phyloP scores from a whole-genome alignment of 2,329 filamentous ascomycete species.

The Pseudogymnoascus sp. region DNA sequence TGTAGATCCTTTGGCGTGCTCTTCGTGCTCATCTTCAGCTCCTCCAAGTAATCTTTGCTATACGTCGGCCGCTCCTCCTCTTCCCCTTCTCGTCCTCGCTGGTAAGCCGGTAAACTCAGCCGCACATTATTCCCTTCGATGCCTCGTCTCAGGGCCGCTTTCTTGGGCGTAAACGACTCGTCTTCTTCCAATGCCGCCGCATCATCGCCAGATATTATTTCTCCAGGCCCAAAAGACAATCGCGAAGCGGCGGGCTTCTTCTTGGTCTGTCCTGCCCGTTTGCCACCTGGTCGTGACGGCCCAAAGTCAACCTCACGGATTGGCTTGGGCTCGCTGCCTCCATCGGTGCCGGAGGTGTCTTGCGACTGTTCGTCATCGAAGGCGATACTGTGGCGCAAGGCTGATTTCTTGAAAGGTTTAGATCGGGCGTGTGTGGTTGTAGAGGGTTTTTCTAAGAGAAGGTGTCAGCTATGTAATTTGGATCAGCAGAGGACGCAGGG shows the following conservation, averaged over 20 bases:
- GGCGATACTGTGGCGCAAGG: conserved; percentile 49
- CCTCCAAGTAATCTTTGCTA: conserved; percentile 76
- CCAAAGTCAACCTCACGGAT: conserved; percentile 11
- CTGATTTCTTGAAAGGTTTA: conserved; percentile 51
- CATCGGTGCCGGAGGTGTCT: not conserved
- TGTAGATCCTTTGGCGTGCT: conserved; percentile 64
- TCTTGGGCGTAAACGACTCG: conserved; percentile 54
- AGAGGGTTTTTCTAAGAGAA: conserved; percentile 13
- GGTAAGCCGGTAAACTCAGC: conserved; percentile 38
- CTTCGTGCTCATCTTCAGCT: conserved; percentile 79
- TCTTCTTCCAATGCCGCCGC: conserved; percentile 44
- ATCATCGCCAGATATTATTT: conserved; percentile 46
- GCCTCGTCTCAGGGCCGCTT: conserved; percentile 53
- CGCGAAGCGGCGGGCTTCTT: conserved; percentile 59
- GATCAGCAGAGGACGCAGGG: conserved; percentile 25
- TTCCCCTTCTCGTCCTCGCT: conserved; percentile 20
- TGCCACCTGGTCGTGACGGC: conserved; percentile 15
- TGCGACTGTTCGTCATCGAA: conserved; percentile 27
- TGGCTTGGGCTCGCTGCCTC: conserved; percentile 10
- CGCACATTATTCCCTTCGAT: conserved; percentile 60
- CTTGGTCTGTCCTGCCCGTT: conserved; percentile 46
- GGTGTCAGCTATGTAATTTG: conserved; percentile 23
- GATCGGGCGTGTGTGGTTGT: conserved; percentile 35
- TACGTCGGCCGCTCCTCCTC: conserved; percentile 72
- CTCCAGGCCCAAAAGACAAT: conserved; percentile 66